Percentiles rank a stretch among this genome's conserved stretches.
phyloP scores from a whole-genome alignment of 495 filamentous ascomycete species.

The Aspergillus kassunensis region DNA sequence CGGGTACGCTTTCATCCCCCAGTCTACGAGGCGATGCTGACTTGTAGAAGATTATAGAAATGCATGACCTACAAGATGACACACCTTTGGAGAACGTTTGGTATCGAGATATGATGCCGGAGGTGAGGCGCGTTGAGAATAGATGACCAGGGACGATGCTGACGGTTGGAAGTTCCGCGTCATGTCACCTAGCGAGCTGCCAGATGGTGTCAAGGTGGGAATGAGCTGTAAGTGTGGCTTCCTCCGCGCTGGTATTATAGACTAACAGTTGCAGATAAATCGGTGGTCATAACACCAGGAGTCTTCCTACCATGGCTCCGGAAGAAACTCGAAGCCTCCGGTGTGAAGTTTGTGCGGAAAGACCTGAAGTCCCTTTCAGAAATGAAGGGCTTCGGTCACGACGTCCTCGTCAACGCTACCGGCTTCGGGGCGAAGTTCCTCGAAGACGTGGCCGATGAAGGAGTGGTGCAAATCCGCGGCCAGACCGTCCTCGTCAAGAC shows the following conservation, averaged over 20 bases:
- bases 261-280: conserved; percentile 11
- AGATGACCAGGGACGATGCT: background rate
- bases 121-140: background rate
- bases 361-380: conserved; percentile 18
- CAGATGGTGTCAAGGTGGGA: conserved; percentile 4
- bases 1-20: conserved; percentile 2
- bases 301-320: conserved; percentile 26
- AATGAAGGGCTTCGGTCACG: conserved; percentile 20
- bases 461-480: conserved; percentile 8
- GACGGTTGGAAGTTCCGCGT: background rate
- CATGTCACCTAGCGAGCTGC: conserved; percentile 7
- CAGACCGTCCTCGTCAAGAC: conserved; percentile 14
- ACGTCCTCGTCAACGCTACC: conserved; percentile 22
- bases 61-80: conserved; percentile 1
- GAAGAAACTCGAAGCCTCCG: conserved; percentile 14
- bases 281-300: conserved; percentile 23
- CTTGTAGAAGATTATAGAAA: background rate
- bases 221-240: conserved; percentile 2
- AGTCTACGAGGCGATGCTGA: background rate
- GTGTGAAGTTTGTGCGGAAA: conserved; percentile 21
- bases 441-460: conserved; percentile 15
- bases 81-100: background rate
- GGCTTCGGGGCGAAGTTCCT: conserved; percentile 8
- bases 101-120: conserved; percentile 9
- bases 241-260: background rate